phyloP scores from a whole-genome alignment of 2,329 filamentous ascomycete genomes.

The Botrytis tulipae region DNA sequence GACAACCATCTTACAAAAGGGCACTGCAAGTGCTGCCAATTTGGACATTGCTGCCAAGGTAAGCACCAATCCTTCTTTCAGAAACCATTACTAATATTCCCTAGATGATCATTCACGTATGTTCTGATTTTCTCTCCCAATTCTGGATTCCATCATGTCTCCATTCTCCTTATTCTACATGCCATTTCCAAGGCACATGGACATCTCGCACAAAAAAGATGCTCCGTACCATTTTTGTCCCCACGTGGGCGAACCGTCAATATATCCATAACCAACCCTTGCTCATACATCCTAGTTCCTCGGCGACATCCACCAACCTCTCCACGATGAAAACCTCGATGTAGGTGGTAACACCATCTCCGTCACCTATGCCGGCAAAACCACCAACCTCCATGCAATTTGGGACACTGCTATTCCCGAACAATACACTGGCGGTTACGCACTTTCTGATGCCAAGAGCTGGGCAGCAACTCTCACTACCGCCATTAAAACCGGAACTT shows the following conservation, averaged over 20 bases:
- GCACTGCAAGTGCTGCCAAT: constrained; percentile 45
- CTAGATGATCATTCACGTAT: constrained; percentile 38
- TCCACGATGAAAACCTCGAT: constrained; percentile 63
- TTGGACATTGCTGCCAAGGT: constrained; percentile 58
- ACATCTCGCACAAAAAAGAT: constrained; percentile 17
- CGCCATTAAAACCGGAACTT: constrained; percentile 58
- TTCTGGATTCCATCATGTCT: constrained; percentile 7
- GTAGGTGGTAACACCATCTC: constrained; percentile 67
- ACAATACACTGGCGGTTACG: constrained; percentile 57
- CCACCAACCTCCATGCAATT: constrained; percentile 65
- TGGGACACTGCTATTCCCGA: constrained; percentile 49
- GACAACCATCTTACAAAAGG: constrained; percentile 29
- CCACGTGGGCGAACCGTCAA: constrained; percentile 25
- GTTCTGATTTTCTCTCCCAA: constrained; percentile 28
- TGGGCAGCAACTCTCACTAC: constrained; percentile 58
- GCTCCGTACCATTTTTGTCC: constrained; percentile 21
- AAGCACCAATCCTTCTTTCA: background rate
- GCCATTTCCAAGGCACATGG: constrained; percentile 20
- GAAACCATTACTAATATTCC: constrained; percentile 15
- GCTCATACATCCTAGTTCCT: constrained; percentile 43
- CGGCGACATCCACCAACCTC: constrained; percentile 66
- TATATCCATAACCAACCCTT: background rate
- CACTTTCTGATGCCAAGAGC: constrained; percentile 47
- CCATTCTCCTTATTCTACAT: constrained; percentile 8
- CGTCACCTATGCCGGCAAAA: constrained; percentile 58